These are phyloP conservation scores for Linum tenue DNA, from an alignment of 345 rosid genomes.

Conservation along the genomic window DNA sequence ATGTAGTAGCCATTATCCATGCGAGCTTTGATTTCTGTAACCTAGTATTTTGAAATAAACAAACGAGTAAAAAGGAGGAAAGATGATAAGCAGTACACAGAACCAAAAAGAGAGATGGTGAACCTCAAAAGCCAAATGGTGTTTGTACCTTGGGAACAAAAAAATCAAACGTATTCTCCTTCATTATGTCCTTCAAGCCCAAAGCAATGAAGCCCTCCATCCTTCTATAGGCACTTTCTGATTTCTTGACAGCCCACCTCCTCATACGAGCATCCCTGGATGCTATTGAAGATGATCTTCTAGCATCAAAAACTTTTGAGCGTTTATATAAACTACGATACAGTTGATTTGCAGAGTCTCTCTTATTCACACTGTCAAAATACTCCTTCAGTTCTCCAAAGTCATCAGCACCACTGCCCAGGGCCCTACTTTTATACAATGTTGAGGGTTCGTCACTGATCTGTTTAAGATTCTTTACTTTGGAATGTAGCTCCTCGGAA, in stretches of 20 bases:
- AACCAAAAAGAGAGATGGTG: neutral
- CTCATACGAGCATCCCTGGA: conserved; percentile 97
- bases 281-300: conserved; percentile 75
- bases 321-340: conserved; percentile 85
- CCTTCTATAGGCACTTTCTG: conserved; percentile 74
- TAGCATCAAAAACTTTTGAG: conserved; percentile 87
- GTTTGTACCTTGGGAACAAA: conserved; percentile 71
- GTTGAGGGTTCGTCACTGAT: conserved; percentile 34
- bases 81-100: conserved; percentile 1
- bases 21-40: conserved; percentile 71
- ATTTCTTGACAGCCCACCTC: conserved; percentile 85
- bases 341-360: conserved; percentile 80
- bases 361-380: conserved; percentile 83
- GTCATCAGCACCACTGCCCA: conserved; percentile 56
- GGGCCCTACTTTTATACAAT: conserved; percentile 33
- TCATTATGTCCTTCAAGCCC: conserved; percentile 87
- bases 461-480: conserved; percentile 61
- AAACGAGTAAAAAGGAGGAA: neutral
- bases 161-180: conserved; percentile 75
- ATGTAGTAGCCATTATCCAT: conserved; percentile 81
- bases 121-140: conserved; percentile 7
- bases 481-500: conserved; percentile 41
- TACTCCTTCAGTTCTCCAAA: conserved; percentile 89
- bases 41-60: conserved; percentile 33
- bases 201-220: conserved; percentile 90